Evolutionary conservation across 2,329 filamentous ascomycete species (phyloP), one percentile per base, ranked within the genome.

Genomic region (Fusarium sp.): DNA sequence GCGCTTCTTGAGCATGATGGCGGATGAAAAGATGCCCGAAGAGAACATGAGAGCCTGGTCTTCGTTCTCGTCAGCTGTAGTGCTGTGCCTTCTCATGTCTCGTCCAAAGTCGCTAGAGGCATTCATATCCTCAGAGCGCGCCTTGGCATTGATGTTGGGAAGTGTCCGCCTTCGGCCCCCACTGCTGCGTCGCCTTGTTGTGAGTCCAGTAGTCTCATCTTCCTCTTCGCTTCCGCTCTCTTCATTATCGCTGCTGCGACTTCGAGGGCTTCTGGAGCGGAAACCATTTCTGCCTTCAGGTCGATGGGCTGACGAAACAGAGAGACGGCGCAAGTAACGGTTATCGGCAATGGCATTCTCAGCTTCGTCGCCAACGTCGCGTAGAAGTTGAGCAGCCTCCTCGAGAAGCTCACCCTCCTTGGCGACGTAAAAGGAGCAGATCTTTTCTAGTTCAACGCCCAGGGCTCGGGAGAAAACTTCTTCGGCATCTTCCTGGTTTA

Each of bases 381-480:
- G 84, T 56, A 95, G 80, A n/a, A 98, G 82, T 35, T 90, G 86
- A 47, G 91, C 88, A 10, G 95, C 88, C 77, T 97, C 95, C 52
- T 90, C 89, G 62, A 91, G 88, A 15, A 99, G 89, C 77, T 98
- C 95, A 23, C 88, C 84, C 79, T 99, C 94, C 79, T 99, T 99
- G 64, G 93, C 81, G 65, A 90, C 86, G 79, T 96, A 98, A 78
- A 99, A 99, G 1, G 91, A 92, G 74, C 88, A 92, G 64, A 99
- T 93, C 83, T 98, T 98, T 75, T 98, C 94, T 50, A 99, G 82
- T 78, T 99, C 96, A 41, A 91, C 87, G 75, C 96, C 93, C 19
- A 99, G 86, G 40, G 94, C 90, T 67, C 89, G 89, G 68, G 86
- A 85, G 77, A 99, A 99, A 61, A 94, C 86, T 39, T 88, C 85